Conservation (phyloP, 441 rosid genomes). For the Hura crepitans region DNA sequence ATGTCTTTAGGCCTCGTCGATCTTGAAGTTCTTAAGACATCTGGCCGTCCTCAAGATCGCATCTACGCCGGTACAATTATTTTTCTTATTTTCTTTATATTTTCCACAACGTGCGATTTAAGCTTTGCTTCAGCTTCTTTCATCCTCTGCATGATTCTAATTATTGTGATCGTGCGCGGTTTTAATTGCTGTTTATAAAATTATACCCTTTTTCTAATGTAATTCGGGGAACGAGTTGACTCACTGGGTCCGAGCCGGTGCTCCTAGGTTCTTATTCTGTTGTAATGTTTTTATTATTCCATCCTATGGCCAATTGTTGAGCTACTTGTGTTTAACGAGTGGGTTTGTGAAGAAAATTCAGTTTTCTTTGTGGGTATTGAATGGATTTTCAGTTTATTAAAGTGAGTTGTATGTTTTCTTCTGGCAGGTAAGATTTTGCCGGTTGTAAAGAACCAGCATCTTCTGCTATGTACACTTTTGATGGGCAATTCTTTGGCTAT, state of each 20-base stretch:
- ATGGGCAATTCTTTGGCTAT: slow-evolving; percentile 85
- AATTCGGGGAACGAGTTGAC: too few species aligned
- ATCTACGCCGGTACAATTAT: slow-evolving; percentile 52
- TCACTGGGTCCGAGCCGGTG: too few species aligned
- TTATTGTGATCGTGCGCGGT: neutral
- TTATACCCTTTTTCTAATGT: neutral
- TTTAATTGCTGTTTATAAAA: neutral
- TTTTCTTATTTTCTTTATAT: neutral
- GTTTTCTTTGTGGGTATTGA: neutral
- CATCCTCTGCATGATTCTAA: neutral
- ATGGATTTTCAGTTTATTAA: neutral
- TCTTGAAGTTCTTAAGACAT: slow-evolving; percentile 90
- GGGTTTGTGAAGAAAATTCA: neutral
- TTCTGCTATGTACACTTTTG: slow-evolving; percentile 82
- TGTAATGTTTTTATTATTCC: too few species aligned
- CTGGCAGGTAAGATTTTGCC: slow-evolving; percentile 76
- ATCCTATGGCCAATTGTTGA: too few species aligned
- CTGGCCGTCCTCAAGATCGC: slow-evolving; percentile 90
- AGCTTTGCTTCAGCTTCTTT: neutral
- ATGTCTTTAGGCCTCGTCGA: slow-evolving; percentile 94
- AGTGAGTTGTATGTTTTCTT: slow-evolving; percentile 15
- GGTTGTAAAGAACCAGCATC: slow-evolving; percentile 91
- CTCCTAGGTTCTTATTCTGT: too few species aligned
- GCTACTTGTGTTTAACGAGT: too few species aligned
- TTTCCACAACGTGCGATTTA: neutral